phyloP scores from a whole-genome alignment of 2,329 filamentous ascomycete species.

The Ophiosphaerella narmari region DNA sequence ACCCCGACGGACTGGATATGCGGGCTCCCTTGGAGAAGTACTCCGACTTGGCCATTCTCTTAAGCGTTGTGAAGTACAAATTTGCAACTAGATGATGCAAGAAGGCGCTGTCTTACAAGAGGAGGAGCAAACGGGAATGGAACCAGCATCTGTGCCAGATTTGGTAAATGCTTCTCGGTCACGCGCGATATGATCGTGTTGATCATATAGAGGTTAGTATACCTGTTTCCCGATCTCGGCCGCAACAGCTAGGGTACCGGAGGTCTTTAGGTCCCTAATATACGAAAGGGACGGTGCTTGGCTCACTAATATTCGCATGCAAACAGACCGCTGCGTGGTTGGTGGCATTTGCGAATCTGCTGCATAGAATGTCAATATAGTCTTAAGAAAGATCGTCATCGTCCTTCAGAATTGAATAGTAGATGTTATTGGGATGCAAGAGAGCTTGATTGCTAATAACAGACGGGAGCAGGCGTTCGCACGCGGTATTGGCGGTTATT shows the following conservation, averaged over 20 bases:
- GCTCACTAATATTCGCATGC: not conserved
- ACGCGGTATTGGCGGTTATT: not conserved
- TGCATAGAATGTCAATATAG: slow-evolving; percentile 14
- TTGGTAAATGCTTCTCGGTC: not conserved
- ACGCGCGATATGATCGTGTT: not conserved
- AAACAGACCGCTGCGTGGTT: slow-evolving; percentile 32
- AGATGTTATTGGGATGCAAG: not conserved
- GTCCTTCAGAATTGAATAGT: slow-evolving; percentile 5
- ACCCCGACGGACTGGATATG: slow-evolving; percentile 1
- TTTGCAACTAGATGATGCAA: not conserved
- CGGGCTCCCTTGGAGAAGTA: not conserved
- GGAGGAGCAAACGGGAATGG: not conserved
- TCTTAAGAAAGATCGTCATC: slow-evolving; percentile 7
- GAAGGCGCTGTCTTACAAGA: not conserved
- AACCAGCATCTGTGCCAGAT: not conserved
- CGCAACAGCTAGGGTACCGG: slow-evolving; percentile 4
- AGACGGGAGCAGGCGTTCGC: not conserved
- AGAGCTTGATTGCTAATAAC: not conserved
- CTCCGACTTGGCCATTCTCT: slow-evolving; percentile 11
- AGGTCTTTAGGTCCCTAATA: slow-evolving; percentile 10
- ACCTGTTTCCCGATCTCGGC: slow-evolving; percentile 4
- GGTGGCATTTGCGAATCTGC: slow-evolving; percentile 22
- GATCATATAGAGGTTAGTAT: not conserved
- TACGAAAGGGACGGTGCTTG: not conserved
- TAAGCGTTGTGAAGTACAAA: not conserved